Conservation (phyloP, 1,139 yeast genomes). For the Schizosaccharomyces versatilis region DNA sequence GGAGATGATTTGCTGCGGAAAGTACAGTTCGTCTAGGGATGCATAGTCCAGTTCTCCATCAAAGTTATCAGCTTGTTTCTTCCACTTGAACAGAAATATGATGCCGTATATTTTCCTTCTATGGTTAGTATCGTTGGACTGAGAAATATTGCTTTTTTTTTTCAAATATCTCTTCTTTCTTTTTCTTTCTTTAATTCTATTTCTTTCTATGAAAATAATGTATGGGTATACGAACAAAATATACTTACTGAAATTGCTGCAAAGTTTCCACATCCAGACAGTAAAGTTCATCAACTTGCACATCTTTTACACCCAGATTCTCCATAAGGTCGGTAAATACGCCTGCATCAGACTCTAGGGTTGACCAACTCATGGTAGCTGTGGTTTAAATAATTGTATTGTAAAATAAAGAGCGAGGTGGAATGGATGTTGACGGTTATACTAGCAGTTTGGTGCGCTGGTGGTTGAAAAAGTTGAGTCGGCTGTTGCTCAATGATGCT, state of each 20-base stretch:
- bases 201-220: no score
- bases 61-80: conserved; percentile 16
- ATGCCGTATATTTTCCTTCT: conserved; percentile 34
- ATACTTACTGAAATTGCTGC: conserved; percentile 15
- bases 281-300: conserved; percentile 40
- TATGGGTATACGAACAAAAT: no score
- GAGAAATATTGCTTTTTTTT: not conserved
- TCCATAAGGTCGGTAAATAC: conserved; percentile 46
- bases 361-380: not conserved
- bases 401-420: no score
- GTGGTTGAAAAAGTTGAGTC: no score
- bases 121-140: no score
- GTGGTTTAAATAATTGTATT: no score
- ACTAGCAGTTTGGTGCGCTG: no score
- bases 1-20: conserved; percentile 36
- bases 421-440: no score
- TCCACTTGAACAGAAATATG: conserved; percentile 40
- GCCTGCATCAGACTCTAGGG: conserved; percentile 1
- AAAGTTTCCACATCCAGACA: conserved; percentile 32
- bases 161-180: no score
- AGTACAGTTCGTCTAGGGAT: conserved; percentile 26
- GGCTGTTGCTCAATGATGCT: no score
- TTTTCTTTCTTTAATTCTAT: no score
- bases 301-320: conserved; percentile 31
- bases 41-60: conserved; percentile 27